A percentile compares a stretch with the other conserved stretches of the same genome.
phyloP scores from a whole-genome alignment of 1,284 basidiomycete species.

The Volvariella volvacea region DNA sequence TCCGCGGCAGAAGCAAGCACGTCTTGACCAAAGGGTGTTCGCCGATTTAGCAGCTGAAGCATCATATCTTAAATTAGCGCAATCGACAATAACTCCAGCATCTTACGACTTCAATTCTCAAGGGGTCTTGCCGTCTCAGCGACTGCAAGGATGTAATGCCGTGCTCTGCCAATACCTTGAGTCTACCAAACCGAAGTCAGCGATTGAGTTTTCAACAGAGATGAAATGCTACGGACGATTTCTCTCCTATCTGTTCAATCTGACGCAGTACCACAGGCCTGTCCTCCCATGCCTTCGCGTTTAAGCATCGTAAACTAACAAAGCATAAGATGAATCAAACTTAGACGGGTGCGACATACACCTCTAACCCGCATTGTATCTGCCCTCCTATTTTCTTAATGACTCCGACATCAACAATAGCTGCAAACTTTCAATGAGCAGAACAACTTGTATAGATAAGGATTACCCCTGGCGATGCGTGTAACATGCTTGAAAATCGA shows the following conservation, averaged over 20 bases:
- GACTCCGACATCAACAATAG: constrained; percentile 66
- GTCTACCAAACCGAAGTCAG: constrained; percentile 4
- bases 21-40: constrained; percentile 65
- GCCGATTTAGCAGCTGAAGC: constrained; percentile 68
- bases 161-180: constrained; percentile 65
- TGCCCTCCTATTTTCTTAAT: constrained; percentile 53
- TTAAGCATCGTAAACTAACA: constrained; percentile 59
- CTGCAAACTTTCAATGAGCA: constrained; percentile 26
- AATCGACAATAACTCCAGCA: neutral
- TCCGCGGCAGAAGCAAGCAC: constrained; percentile 54
- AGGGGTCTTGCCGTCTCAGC: constrained; percentile 49
- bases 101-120: constrained; percentile 56
- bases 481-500: constrained; percentile 60
- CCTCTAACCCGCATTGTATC: constrained; percentile 63
- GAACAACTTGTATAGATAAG: neutral
- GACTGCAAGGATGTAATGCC: constrained; percentile 57
- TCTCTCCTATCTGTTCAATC: constrained; percentile 77
- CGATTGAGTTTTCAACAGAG: constrained; percentile 35
- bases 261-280: constrained; percentile 73
- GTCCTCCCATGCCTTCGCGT: constrained; percentile 82
- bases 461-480: constrained; percentile 58
- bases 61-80: neutral
- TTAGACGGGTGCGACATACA: too few species aligned
- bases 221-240: constrained; percentile 52
- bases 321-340: constrained; percentile 4